Base-by-base conservation (phyloP, 306 rosid species). In the Pyrus bretschneideri region DNA sequence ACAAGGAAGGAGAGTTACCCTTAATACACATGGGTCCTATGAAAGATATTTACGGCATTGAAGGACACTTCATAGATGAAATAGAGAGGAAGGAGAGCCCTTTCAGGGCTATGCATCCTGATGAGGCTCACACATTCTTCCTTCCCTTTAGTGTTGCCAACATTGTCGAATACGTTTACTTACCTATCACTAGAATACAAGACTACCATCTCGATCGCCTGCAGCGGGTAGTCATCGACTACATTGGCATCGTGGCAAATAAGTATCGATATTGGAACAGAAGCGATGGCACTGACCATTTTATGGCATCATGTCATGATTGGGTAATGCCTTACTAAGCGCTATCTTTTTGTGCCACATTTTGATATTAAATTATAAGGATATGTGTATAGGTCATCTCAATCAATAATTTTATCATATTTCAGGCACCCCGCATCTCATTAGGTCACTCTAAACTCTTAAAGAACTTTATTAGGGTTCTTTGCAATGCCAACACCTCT, bases 401-500 rank as follows among this genome's bases (percentile, higher is more conserved):
- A 49, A 49, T 17, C 17, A 49, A 49, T 5, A 5, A 49, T 17
- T 49, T 40, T 15, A 49, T 13, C 22, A 63, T 63, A 30, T 29
- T 63, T 63, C 71, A 91, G 96, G 98, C 88, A 74, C 93, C 96
- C 10, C 76, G 72, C 31, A 30, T 89, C 21, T 91, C 98, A 55
- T 62, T 46, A 51, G 93, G 87, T 4, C 79, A 84, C 40, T 87
- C 89, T 0, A 22, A 87, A 42, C 82, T 93, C 49, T 93, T 77
- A 78, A 80, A 84, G 45, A 71, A 88, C 84, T 84, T 93, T 81
- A 83, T 88, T 4, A 85, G 92, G 44, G 92, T 81, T 31, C 81
- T 91, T 0, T 91, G 96, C 86, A 93, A 93, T 72, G 98, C 97
- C 52, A 93, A 89, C 80, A 87, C 87, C 23, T 79, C 96, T 2